Evolutionary conservation across 2,329 filamentous ascomycete genomes (phyloP).

Genomic region (Dactylellina parvicollis): DNA sequence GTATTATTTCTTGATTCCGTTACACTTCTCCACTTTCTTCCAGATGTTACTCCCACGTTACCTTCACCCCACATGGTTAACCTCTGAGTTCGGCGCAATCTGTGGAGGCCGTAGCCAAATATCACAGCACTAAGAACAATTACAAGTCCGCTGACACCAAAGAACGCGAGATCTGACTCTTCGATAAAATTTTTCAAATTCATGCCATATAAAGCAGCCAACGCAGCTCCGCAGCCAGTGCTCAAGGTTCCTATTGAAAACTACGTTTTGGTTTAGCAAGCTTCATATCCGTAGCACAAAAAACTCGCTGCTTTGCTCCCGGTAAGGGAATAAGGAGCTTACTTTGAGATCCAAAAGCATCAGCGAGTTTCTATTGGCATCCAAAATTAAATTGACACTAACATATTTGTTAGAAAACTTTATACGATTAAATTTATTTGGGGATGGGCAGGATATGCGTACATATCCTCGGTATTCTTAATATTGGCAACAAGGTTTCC

Average conservation of each 20-base stretch:
- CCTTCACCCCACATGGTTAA: constrained; percentile 83
- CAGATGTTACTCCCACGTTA: constrained; percentile 58
- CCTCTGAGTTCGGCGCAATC: constrained; percentile 84
- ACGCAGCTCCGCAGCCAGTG: constrained; percentile 91
- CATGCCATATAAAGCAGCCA: constrained; percentile 99
- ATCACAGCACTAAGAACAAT: constrained; percentile 78
- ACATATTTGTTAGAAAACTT: constrained; percentile 12
- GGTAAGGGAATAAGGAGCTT: neutral
- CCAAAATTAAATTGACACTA: constrained; percentile 93
- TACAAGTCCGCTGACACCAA: constrained; percentile 76
- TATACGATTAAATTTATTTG: neutral
- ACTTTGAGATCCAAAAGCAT: constrained; percentile 92
- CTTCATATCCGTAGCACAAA: neutral
- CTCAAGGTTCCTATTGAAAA: constrained; percentile 95
- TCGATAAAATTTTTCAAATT: constrained; percentile 99
- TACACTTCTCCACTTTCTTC: constrained; percentile 47
- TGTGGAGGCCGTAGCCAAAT: constrained; percentile 82
- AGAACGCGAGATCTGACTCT: constrained; percentile 88
- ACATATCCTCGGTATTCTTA: constrained; percentile 98
- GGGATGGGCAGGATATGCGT: constrained; percentile 69
- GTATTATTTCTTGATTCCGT: constrained; percentile 22
- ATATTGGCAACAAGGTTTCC: constrained; percentile 94
- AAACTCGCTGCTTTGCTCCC: neutral
- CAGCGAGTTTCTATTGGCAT: constrained; percentile 96
- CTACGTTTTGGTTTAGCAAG: constrained; percentile 32